Evolutionary conservation across 495 filamentous ascomycete genomes (phyloP), one percentile per base, ranked within the genome.

Genomic region (Monascus purpureus): DNA sequence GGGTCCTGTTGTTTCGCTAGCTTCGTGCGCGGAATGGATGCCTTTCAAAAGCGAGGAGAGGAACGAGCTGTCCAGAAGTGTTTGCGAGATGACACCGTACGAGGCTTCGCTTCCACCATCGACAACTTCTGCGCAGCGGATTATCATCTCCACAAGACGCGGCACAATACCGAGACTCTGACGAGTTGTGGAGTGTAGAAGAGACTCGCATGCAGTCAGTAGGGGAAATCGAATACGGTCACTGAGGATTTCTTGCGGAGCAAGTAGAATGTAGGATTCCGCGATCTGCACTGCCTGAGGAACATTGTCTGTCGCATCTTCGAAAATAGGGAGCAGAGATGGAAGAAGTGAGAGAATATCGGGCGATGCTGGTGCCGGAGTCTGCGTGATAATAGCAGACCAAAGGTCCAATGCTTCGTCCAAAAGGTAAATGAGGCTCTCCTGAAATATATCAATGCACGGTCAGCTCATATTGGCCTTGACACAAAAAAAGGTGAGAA

Each of bases 361-460:
- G 1, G 66, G 57, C 2, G 74, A 68, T 8, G 81, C 61, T 1
- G 82, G 77, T 3, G 69, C 51, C 3, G 70, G 66, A 13, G 77
- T 82, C 40, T 90, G 77, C 29, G 61, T 56, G 15, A 94, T 49
- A n/a, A 93, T 69, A 1, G 77, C 65, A 12, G 69, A 63, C 85
- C 85, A 94, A 14, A 97, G 70, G 18, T 94, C 85, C 8, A 97
- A 61, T 0, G 85, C 82, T 44, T 97, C 90, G 36, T 96, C 90
- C 8, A 93, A 67, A 6, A 96, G 75, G 45, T 93, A 90, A 5
- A 92, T 50, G 39, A 81, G 73, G 17, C 77, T 73, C 18, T 86
- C 71, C 69, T 73, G 26, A 7, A n/a, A 2, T 19, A 8, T 8
- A 31, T 49, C 28, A 51, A 43, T 27, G 14, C 9, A 26, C 6